phyloP scores from a whole-genome alignment of 768 basidiomycete species.

The Inosperma sp. region DNA sequence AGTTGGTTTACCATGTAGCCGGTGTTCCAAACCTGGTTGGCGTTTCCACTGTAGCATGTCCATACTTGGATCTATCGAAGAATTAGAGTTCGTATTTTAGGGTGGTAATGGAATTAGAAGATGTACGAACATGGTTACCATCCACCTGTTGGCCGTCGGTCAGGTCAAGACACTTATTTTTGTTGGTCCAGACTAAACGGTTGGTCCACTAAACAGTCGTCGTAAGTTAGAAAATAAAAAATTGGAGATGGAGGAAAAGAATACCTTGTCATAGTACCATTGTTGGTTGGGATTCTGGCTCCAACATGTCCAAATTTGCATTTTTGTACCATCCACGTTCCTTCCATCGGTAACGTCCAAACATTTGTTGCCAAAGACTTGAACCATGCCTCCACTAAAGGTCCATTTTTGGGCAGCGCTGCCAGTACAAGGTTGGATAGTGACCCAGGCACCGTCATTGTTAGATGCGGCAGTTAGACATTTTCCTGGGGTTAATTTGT shows the following conservation, averaged over 20 bases:
- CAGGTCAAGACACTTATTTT: constrained; percentile 49
- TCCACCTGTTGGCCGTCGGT: constrained; percentile 35
- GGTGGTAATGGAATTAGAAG: background rate
- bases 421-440: constrained; percentile 44
- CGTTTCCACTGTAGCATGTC: constrained; percentile 36
- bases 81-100: background rate
- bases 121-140: constrained; percentile 38
- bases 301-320: constrained; percentile 52
- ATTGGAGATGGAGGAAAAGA: background rate
- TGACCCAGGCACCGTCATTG: constrained; percentile 44
- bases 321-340: constrained; percentile 39
- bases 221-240: background rate
- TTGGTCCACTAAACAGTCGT: constrained; percentile 28
- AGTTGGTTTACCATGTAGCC: constrained; percentile 42
- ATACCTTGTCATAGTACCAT: constrained; percentile 44
- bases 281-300: constrained; percentile 40
- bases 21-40: constrained; percentile 52
- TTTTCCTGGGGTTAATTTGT: constrained; percentile 31
- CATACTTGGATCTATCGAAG: constrained; percentile 43
- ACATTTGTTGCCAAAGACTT: constrained; percentile 45
- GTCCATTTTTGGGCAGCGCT: constrained; percentile 45
- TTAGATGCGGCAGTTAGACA: constrained; percentile 51
- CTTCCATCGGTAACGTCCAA: constrained; percentile 44
- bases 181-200: constrained; percentile 43
- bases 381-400: constrained; percentile 40